phyloP scores from a whole-genome alignment of 495 filamentous ascomycete species.

The Elasticomyces elasticus region DNA sequence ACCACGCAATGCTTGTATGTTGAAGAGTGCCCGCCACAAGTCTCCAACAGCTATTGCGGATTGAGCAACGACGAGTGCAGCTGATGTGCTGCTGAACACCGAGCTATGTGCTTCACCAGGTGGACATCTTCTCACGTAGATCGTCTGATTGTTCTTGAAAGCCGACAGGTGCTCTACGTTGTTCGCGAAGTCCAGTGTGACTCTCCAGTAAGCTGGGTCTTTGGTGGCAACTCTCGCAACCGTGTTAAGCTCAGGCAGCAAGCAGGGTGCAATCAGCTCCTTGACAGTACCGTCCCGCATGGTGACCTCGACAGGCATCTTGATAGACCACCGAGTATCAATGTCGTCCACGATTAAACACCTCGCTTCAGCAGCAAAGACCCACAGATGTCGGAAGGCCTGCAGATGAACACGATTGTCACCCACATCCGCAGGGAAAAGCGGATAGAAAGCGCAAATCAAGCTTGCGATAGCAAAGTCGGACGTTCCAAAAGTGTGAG shows the following conservation, averaged over 20 bases:
- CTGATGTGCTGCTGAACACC: constrained; percentile 63
- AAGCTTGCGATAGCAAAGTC: constrained; percentile 77
- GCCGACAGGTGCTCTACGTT: constrained; percentile 55
- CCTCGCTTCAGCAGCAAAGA: constrained; percentile 79
- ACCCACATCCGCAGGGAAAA: constrained; percentile 77
- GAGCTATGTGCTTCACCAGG: constrained; percentile 53
- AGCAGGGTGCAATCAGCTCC: constrained; percentile 48
- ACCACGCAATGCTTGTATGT: constrained; percentile 42
- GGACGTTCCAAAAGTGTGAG: constrained; percentile 82
- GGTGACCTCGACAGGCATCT: constrained; percentile 55
- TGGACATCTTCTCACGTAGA: constrained; percentile 73
- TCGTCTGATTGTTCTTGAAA: constrained; percentile 64
- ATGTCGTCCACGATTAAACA: constrained; percentile 81
- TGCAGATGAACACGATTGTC: constrained; percentile 93
- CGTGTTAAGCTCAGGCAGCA: constrained; percentile 67
- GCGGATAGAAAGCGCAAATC: constrained; percentile 84
- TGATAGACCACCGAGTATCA: constrained; percentile 66
- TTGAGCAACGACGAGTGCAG: constrained; percentile 32
- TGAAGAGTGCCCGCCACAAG: constrained; percentile 69
- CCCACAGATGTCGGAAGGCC: constrained; percentile 97
- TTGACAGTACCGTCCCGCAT: constrained; percentile 39
- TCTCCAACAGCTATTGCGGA: constrained; percentile 6
- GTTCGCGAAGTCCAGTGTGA: constrained; percentile 65
- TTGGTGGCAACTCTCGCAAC: constrained; percentile 58
- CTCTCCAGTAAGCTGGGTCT: constrained; percentile 71